These are phyloP conservation scores for Ogataea methylovora DNA, from an alignment of 805 yeast genomes.

Conservation along the genomic window DNA sequence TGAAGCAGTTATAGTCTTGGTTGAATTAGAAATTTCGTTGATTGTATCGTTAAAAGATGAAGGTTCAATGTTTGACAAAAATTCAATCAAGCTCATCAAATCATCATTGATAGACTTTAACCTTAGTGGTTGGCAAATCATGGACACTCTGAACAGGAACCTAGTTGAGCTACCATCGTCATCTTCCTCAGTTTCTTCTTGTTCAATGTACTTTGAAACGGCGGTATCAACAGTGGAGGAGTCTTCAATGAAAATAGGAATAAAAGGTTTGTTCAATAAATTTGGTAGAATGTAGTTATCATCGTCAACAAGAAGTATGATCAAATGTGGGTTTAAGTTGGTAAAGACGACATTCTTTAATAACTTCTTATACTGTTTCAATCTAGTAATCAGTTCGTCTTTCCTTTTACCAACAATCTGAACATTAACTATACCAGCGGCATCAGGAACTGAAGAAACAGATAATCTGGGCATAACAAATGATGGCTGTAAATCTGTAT, in stretches of 20 bases:
- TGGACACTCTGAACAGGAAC: constrained; percentile 3
- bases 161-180: not conserved
- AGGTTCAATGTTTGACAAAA: constrained; percentile 19
- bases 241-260: constrained; percentile 19
- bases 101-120: constrained; percentile 22
- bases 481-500: constrained; percentile 24
- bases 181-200: constrained; percentile 1
- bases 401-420: constrained; percentile 20
- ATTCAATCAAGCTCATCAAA: constrained; percentile 24
- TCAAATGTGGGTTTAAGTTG: constrained; percentile 16
- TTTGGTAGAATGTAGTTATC: constrained; percentile 22
- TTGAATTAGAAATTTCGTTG: constrained; percentile 1
- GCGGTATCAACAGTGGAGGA: not conserved
- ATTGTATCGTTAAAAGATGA: constrained; percentile 8
- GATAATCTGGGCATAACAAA: constrained; percentile 32
- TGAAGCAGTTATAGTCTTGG: constrained; percentile 1
- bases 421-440: constrained; percentile 10
- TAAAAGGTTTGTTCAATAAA: constrained; percentile 20
- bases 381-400: constrained; percentile 13
- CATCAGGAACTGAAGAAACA: constrained; percentile 3
- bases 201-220: constrained; percentile 1
- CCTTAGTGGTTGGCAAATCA: constrained; percentile 26
- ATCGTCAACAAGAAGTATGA: constrained; percentile 19
- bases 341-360: constrained; percentile 21
- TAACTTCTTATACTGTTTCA: constrained; percentile 20